phyloP scores from a whole-genome alignment of 306 rosid genomes.

The Pyrus pyrifolia region DNA sequence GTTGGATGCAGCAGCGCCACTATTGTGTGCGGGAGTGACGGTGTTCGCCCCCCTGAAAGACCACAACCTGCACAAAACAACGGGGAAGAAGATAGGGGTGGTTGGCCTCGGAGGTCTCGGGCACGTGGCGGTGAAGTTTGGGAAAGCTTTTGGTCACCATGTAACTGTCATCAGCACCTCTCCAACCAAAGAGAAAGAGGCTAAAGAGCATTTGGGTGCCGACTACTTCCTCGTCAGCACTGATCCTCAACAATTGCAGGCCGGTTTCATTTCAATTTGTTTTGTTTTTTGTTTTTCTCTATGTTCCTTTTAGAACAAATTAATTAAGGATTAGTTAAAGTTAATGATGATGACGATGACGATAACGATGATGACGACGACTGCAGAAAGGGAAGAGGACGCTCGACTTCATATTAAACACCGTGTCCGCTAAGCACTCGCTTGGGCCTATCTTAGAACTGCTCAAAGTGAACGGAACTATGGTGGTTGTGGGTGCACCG shows the following conservation, averaged over 20 bases:
- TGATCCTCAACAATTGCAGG: constrained; percentile 47
- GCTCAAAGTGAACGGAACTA: constrained; percentile 59
- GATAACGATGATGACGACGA: not conserved
- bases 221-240: constrained; percentile 58
- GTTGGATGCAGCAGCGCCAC: constrained; percentile 66
- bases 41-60: constrained; percentile 64
- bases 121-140: constrained; percentile 69
- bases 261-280: constrained; percentile 4
- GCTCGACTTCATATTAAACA: constrained; percentile 56
- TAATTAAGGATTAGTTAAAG: not conserved
- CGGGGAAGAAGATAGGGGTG: constrained; percentile 48
- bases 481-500: constrained; percentile 62
- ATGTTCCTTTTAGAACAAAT: not conserved
- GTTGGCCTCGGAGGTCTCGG: constrained; percentile 80
- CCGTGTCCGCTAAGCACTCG: constrained; percentile 52
- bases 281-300: too few species aligned
- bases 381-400: constrained; percentile 25
- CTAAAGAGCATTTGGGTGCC: constrained; percentile 50
- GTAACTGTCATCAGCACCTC: constrained; percentile 74
- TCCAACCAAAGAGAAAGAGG: constrained; percentile 57
- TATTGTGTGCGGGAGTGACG: constrained; percentile 70
- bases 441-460: constrained; percentile 44
- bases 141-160: constrained; percentile 68
- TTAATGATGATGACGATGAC: not conserved
- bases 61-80: constrained; percentile 24